phyloP scores from a whole-genome alignment of 257 asterid species.

The Lavandula angustifolia region DNA sequence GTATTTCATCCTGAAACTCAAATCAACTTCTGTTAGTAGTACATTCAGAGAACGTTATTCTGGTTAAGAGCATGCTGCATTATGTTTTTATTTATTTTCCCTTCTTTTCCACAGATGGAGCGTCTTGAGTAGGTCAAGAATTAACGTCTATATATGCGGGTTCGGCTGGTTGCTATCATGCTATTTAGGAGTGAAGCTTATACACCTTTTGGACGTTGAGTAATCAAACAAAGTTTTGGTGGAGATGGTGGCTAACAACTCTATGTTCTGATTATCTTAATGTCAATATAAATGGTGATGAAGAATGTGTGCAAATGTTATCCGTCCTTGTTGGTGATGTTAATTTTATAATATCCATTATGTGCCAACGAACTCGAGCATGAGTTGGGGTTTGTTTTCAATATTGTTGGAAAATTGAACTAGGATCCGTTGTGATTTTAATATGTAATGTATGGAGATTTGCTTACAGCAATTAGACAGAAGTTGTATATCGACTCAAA shows the following conservation, averaged over 20 bases:
- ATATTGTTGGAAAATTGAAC: too few species aligned
- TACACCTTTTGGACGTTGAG: background rate
- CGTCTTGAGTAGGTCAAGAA: constrained; percentile 49
- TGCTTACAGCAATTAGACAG: constrained; percentile 70
- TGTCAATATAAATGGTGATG: constrained; percentile 8
- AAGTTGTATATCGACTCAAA: constrained; percentile 56
- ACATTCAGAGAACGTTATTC: background rate
- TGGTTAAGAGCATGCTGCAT: constrained; percentile 1
- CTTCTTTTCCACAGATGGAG: constrained; percentile 55
- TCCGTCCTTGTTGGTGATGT: background rate
- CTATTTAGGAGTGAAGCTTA: background rate
- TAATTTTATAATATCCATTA: too few species aligned
- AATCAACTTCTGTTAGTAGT: background rate
- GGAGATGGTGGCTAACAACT: constrained; percentile 10
- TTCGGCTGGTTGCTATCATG: background rate
- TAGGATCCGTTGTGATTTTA: constrained; percentile 48
- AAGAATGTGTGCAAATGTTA: background rate
- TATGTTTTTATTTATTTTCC: background rate
- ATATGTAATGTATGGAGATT: constrained; percentile 64
- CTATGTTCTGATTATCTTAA: constrained; percentile 15
- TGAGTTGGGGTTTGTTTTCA: too few species aligned
- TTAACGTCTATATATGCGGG: constrained; percentile 20
- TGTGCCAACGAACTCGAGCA: too few species aligned
- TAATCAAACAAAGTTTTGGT: background rate
- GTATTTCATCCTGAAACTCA: background rate